Evolutionary conservation across 805 yeast genomes (phyloP).

Genomic region (Yamadazyma laniorum): DNA sequence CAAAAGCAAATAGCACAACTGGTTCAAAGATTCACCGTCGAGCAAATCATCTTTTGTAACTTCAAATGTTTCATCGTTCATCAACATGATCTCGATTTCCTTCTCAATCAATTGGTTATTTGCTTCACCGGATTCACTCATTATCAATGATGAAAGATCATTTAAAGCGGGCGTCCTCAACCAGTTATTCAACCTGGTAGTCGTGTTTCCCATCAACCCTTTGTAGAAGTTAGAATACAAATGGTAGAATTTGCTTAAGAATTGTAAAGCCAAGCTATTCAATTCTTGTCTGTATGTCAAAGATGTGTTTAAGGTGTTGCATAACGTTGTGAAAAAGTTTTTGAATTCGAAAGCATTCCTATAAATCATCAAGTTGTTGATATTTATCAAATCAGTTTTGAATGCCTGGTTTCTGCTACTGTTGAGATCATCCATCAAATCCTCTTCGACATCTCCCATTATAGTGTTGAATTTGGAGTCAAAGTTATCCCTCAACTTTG

Average conservation of each 20-base stretch:
- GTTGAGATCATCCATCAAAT: slow-evolving; percentile 5
- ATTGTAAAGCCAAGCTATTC: slow-evolving; percentile 42
- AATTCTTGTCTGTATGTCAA: slow-evolving; percentile 54
- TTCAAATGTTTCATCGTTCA: slow-evolving; percentile 15
- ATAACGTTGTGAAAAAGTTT: slow-evolving; percentile 45
- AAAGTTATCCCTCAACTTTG: slow-evolving; percentile 59
- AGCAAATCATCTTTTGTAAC: slow-evolving; percentile 51
- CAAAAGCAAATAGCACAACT: slow-evolving; percentile 51
- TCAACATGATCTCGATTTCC: slow-evolving; percentile 30
- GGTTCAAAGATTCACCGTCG: slow-evolving; percentile 50
- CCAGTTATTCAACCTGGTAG: slow-evolving; percentile 22
- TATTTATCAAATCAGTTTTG: slow-evolving; percentile 5
- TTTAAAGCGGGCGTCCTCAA: slow-evolving; percentile 30
- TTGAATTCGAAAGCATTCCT: slow-evolving; percentile 48
- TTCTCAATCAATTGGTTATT: slow-evolving; percentile 17
- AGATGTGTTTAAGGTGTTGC: slow-evolving; percentile 59
- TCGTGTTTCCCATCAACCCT: slow-evolving; percentile 28
- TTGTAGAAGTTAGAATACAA: slow-evolving; percentile 34
- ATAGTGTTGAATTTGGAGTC: slow-evolving; percentile 48
- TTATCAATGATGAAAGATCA: slow-evolving; percentile 16
- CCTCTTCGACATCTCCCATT: slow-evolving; percentile 19
- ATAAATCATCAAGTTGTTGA: slow-evolving; percentile 21
- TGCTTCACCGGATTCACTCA: slow-evolving; percentile 16
- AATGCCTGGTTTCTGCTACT: background rate
- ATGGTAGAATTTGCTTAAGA: slow-evolving; percentile 34